Base-by-base conservation (phyloP, 2,329 filamentous ascomycete genomes). In the Cryphonectria naterciae region DNA sequence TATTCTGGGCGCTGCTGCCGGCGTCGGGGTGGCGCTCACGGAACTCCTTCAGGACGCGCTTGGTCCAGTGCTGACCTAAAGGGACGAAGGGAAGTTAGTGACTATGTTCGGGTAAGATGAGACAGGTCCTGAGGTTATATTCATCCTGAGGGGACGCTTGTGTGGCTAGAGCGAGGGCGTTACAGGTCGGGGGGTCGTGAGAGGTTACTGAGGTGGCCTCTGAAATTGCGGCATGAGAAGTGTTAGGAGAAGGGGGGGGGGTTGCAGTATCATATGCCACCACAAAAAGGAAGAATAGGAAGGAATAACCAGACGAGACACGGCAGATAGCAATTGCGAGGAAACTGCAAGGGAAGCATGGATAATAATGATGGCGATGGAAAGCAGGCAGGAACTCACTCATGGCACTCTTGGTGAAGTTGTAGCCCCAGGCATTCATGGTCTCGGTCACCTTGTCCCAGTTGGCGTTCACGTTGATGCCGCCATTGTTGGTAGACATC, bases 21-120 rank as follows among this genome's bases (percentile, higher is more conserved):
- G 22, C 39, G 46, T 69, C 65, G 25, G 65, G 46, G 68, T 70
- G 61, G 46, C 71, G 71, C 71, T 70, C 68, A 13, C 64, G 67
- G 54, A 72, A 69, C 46, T 64, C 54, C 56, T 69, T 71, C 25
- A 49, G 41, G 62, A 72, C 49, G 22, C 46, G 58, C 62, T 72
- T 72, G 61, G 68, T 65, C 71, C 71, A 72, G n/a, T 64, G 68
- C 71, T 72, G 71, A 25, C 54, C 71, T 72, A 46, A 13, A 28
- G 4, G 10, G 8, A 35, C 10, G 15, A 60, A 28, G 41, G 17
- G 11, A 39, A 19, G 63, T 66, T 54, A 69, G 62, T 37, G 13
- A 25, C 13, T 49, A 15, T 39, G 37, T 4, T 4, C 19, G n/a
- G 22, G 61, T 13, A 32, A 28, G n/a, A 39, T 11, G 4, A 43